Evolutionary conservation across 2,329 filamentous ascomycete species (phyloP).

Genomic region (Pseudocercospora vitis): DNA sequence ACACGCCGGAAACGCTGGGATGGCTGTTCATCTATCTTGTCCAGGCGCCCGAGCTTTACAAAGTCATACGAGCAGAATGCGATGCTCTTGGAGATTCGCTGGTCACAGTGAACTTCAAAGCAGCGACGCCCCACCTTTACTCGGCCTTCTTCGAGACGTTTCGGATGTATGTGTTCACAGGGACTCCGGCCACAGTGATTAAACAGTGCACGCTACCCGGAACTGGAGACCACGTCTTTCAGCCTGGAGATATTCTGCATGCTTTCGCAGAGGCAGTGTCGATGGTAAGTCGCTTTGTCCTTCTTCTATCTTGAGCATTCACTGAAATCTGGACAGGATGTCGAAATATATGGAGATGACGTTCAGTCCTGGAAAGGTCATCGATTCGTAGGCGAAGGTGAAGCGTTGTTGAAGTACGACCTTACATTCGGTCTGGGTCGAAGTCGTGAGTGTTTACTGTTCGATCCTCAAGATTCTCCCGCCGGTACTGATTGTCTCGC

Average conservation of each 20-base stretch:
- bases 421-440: conserved; percentile 13
- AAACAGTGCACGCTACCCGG: conserved; percentile 13
- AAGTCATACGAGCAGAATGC: conserved; percentile 13
- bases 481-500: not conserved
- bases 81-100: conserved; percentile 7
- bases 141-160: conserved; percentile 17
- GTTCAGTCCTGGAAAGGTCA: conserved; percentile 14
- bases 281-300: too few relatives aligned
- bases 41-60: conserved; percentile 9
- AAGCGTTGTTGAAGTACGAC: conserved; percentile 12
- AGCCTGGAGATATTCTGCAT: conserved; percentile 11
- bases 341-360: conserved; percentile 8
- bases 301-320: too few relatives aligned
- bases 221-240: conserved; percentile 12
- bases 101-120: conserved; percentile 11
- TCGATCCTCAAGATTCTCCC: not conserved
- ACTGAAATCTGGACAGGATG: too few relatives aligned
- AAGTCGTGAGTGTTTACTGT: conserved; percentile 7
- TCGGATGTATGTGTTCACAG: conserved; percentile 14
- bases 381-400: conserved; percentile 12
- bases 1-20: conserved; percentile 12
- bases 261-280: conserved; percentile 10
- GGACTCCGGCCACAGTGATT: conserved; percentile 13
- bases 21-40: conserved; percentile 11
- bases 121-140: conserved; percentile 11